Evolutionary conservation across 2,329 filamentous ascomycete genomes (phyloP).

Genomic region (Diplodia intermedia): DNA sequence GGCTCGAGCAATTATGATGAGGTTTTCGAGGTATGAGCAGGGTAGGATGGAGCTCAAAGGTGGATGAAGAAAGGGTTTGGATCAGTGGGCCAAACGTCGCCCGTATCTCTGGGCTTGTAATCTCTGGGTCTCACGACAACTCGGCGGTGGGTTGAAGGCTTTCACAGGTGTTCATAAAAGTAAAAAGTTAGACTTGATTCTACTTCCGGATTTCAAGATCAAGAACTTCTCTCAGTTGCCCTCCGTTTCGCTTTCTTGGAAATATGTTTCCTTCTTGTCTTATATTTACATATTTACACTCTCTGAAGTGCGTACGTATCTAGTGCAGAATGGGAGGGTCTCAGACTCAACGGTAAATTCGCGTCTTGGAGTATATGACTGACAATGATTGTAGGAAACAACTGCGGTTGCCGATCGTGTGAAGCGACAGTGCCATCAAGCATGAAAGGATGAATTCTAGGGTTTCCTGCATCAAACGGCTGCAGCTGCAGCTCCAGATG

Average conservation of each 20-base stretch:
- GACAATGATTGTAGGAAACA: too few relatives aligned
- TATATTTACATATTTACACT: neutral
- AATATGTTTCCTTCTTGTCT: neutral
- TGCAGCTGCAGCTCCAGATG: too few relatives aligned
- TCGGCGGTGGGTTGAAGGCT: neutral
- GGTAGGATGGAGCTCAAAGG: neutral
- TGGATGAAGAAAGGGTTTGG: neutral
- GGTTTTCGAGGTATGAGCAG: neutral
- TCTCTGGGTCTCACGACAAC: neutral
- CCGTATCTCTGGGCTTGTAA: neutral
- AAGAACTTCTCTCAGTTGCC: neutral
- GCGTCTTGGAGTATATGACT: too few relatives aligned
- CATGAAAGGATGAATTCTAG: too few relatives aligned
- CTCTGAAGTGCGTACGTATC: too few relatives aligned
- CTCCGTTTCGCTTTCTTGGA: neutral
- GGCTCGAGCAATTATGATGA: neutral
- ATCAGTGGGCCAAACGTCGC: neutral
- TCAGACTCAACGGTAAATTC: too few relatives aligned
- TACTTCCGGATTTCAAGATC: neutral
- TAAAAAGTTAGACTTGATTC: neutral
- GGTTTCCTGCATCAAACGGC: too few relatives aligned
- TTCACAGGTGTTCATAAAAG: neutral
- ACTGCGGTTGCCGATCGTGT: too few relatives aligned
- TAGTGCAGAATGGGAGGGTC: too few relatives aligned
- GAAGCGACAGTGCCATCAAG: too few relatives aligned